phyloP scores from a whole-genome alignment of 805 yeast genomes.

The Tetrapisispora nanseiensis region DNA sequence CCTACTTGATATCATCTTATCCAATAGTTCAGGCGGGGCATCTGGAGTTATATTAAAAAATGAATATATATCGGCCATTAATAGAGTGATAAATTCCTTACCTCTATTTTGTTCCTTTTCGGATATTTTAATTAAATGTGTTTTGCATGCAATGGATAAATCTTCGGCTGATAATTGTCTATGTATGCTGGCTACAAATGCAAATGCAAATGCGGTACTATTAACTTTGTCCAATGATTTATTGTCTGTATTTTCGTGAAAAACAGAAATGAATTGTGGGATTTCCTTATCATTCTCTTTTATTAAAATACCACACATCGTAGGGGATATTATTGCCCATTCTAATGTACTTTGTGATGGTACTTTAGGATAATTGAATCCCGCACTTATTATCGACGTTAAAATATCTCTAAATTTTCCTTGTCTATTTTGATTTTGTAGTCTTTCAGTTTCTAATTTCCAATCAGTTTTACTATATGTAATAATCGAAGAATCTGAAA shows the following conservation, averaged over 20 bases:
- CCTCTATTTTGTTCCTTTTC: slow-evolving; percentile 19
- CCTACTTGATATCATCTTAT: slow-evolving; percentile 28
- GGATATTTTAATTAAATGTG: slow-evolving; percentile 17
- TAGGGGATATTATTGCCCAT: slow-evolving; percentile 28
- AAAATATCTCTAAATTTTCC: slow-evolving; percentile 21
- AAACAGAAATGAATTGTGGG: slow-evolving; percentile 13
- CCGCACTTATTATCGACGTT: slow-evolving; percentile 25
- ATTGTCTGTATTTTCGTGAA: slow-evolving; percentile 10
- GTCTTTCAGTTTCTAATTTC: slow-evolving; percentile 20
- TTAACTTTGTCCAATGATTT: slow-evolving; percentile 15
- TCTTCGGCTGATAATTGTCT: slow-evolving; percentile 29
- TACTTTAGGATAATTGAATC: slow-evolving; percentile 18
- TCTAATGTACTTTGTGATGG: slow-evolving; percentile 19
- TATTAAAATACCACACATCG: slow-evolving; percentile 25
- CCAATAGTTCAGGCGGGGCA: slow-evolving; percentile 29
- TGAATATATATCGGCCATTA: slow-evolving; percentile 23
- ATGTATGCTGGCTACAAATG: slow-evolving; percentile 28
- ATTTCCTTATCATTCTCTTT: slow-evolving; percentile 11
- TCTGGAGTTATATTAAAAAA: slow-evolving; percentile 29
- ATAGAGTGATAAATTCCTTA: slow-evolving; percentile 17
- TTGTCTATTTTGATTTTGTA: slow-evolving; percentile 13
- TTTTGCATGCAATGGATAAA: slow-evolving; percentile 28
- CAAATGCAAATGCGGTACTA: slow-evolving; percentile 28
- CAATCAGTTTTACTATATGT: slow-evolving; percentile 22
- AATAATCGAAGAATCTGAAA: slow-evolving; percentile 17